Evolutionary conservation across 164 flowering plant genomes (phyloP).

Genomic region (Umbellularia californica): DNA sequence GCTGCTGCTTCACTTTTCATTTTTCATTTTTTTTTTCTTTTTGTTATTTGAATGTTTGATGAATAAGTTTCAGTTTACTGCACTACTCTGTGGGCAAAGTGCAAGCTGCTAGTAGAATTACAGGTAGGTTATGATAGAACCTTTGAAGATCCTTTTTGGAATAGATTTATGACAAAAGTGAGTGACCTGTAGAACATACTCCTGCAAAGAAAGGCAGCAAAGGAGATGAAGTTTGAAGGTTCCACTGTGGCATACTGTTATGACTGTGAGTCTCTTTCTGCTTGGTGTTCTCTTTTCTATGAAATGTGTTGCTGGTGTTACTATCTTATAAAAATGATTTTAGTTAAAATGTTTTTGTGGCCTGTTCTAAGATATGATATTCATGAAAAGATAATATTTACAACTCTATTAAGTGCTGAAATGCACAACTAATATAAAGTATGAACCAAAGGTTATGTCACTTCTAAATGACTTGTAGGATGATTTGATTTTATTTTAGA

Average conservation of each 20-base stretch:
- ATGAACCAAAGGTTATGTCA: too few species aligned
- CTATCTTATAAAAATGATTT: not conserved
- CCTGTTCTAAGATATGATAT: too few species aligned
- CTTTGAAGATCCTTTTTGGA: too few species aligned
- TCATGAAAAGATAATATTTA: too few species aligned
- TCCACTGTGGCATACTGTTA: not conserved
- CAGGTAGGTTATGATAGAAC: not conserved
- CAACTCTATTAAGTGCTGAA: too few species aligned
- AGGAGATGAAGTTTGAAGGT: not conserved
- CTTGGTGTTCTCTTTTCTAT: not conserved
- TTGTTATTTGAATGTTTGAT: not conserved
- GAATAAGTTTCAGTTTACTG: not conserved
- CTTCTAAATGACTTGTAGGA: too few species aligned
- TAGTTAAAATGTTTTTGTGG: too few species aligned
- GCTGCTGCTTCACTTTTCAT: not conserved
- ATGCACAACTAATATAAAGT: too few species aligned
- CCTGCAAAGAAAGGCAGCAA: not conserved
- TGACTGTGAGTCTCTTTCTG: not conserved
- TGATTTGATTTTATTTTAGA: too few species aligned
- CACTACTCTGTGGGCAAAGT: not conserved
- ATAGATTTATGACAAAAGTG: not conserved
- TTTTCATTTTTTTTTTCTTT: not conserved
- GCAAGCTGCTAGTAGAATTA: not conserved
- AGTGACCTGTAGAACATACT: not conserved
- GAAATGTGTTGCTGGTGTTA: not conserved